A percentile compares a stretch with the other conserved stretches of the same genome.
Evolutionary conservation across 1,284 basidiomycete genomes (phyloP).

Genomic region (Rhodofomes roseus): DNA sequence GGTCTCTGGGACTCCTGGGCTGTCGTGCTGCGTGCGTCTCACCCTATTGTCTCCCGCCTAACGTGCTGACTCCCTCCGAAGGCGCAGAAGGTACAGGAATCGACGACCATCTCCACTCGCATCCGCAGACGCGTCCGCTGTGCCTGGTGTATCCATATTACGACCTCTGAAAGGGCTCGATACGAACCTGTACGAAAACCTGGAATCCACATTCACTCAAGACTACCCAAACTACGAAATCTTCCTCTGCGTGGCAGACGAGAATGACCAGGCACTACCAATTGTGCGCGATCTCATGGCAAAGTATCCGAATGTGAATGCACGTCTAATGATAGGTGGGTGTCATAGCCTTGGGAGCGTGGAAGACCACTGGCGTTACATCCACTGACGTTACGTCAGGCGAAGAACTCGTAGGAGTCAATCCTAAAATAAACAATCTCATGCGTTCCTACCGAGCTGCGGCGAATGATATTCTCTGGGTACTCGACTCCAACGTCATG

Average conservation of each 20-base stretch:
- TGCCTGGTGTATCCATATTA: conserved; percentile 87
- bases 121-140: conserved; percentile 44
- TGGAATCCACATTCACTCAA: conserved; percentile 87
- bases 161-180: conserved; percentile 91
- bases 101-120: conserved; percentile 64
- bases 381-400: conserved; percentile 34
- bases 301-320: conserved; percentile 72
- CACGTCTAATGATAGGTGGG: conserved; percentile 75
- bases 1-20: conserved; percentile 75
- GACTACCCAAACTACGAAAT: conserved; percentile 89
- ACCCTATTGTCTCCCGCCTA: conserved; percentile 3
- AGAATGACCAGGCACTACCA: conserved; percentile 76
- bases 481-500: conserved; percentile 92
- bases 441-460: conserved; percentile 81
- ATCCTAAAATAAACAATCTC: conserved; percentile 98
- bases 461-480: conserved; percentile 90
- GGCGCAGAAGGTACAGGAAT: conserved; percentile 68
- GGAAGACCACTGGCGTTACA: conserved; percentile 6
- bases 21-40: conserved; percentile 70
- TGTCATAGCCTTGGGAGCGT: conserved; percentile 9
- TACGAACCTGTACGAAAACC: conserved; percentile 88
- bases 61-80: conserved; percentile 25
- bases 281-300: conserved; percentile 74
- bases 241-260: conserved; percentile 81
- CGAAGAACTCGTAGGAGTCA: conserved; percentile 80